Percentiles rank a stretch among this genome's conserved stretches.
Evolutionary conservation across 768 basidiomycete species (phyloP).

Genomic region (Tricholomella constricta): DNA sequence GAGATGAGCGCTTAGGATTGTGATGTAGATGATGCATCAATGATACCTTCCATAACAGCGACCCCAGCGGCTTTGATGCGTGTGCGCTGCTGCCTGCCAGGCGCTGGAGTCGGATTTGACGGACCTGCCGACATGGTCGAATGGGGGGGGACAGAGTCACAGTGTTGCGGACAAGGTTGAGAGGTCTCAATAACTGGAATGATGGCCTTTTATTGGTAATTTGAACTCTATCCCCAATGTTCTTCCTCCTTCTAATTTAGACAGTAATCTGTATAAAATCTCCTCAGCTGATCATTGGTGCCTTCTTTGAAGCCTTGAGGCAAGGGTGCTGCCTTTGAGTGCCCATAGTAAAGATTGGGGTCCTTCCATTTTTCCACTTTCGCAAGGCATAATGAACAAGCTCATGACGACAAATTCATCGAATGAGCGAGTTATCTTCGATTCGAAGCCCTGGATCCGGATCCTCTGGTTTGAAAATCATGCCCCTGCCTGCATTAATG

Average conservation of each 20-base stretch:
- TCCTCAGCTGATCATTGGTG: not conserved
- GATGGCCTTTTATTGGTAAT: too few species aligned
- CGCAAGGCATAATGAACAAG: too few species aligned
- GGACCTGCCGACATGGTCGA: constrained; percentile 14
- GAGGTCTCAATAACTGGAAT: too few species aligned
- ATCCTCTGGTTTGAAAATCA: too few species aligned
- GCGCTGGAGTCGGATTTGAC: constrained; percentile 1
- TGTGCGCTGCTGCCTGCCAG: constrained; percentile 5
- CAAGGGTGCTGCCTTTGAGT: not conserved
- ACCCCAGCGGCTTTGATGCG: constrained; percentile 16
- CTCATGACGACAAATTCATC: too few species aligned
- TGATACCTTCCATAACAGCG: constrained; percentile 24
- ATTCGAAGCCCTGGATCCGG: too few species aligned
- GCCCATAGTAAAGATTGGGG: not conserved
- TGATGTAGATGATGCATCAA: constrained; percentile 6
- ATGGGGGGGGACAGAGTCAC: not conserved
- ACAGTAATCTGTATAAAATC: not conserved
- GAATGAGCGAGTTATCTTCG: too few species aligned
- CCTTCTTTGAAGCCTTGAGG: not conserved
- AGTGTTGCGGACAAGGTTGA: not conserved
- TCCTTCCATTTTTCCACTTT: too few species aligned
- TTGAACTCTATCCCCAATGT: not conserved
- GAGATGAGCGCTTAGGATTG: constrained; percentile 1
- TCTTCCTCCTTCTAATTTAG: constrained; percentile 2
- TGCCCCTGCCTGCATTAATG: too few species aligned